Base-by-base conservation (phyloP, 1,284 basidiomycete species). In the Ustilago trichophora region DNA sequence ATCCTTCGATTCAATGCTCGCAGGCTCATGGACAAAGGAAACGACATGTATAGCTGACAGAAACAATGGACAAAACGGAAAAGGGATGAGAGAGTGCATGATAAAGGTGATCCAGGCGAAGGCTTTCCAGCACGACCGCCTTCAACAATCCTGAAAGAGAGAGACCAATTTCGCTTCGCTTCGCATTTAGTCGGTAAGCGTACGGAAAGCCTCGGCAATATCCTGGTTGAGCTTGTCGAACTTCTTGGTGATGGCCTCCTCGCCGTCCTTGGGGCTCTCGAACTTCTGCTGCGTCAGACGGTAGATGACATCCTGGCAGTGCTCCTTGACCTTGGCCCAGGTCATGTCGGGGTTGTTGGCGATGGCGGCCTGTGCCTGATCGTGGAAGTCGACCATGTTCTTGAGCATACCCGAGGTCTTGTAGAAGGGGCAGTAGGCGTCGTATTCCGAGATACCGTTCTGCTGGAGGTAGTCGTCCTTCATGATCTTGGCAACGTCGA, bases 221-320 rank as follows among this genome's bases (percentile, higher is more conserved):
- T 80, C 77, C 50, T 50, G 51, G 60, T 72, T 65, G 44, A 82
- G 74, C 66, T 78, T 68, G 47, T 81, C 68, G 43, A 71, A 76
- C 65, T 71, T 72, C 44, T 68, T 59, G 16, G 63, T 54, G 55
- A 80, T 74, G 25, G 58, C 54, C 55, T 78, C 73, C 66, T 82
- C 76, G 32, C 80, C 80, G 19, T 81, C 79, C 67, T 78, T 78
- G 53, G 80, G 80, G 56, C 68, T 91, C 88, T 96, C 93, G 82
- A 97, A 97, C 70, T 97, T 98, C 91, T 95, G 94, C 84, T 98
- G 94, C 49, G 93, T 95, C 25, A 98, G 87, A 82, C 94, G 92
- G 86, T 90, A 97, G 87, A 95, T 91, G 66, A 96, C 83, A 75
- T 99, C 95, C 50, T 86, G 85, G 12, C 92, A 88, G 33, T 88